These are phyloP conservation scores for Fusarium metavorans DNA, from an alignment of 2,329 filamentous ascomycete species.

Conservation along the genomic window DNA sequence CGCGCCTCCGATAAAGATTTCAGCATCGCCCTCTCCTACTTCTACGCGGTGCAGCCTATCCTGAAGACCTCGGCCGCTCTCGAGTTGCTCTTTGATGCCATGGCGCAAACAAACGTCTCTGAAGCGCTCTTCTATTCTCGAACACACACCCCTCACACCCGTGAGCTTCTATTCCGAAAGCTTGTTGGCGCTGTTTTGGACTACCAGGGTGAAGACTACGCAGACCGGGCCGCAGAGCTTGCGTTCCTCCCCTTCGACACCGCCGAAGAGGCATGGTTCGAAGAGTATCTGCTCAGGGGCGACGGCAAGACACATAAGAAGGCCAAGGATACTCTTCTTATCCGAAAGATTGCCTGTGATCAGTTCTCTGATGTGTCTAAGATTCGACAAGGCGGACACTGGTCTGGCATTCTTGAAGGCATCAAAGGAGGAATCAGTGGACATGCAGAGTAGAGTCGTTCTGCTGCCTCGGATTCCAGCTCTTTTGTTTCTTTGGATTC, in stretches of 20 bases:
- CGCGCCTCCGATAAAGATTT: conserved; percentile 70
- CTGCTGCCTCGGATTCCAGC: neutral
- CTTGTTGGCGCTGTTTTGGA: conserved; percentile 71
- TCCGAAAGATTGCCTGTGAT: conserved; percentile 78
- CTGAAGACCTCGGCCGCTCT: conserved; percentile 73
- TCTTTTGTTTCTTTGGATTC: neutral
- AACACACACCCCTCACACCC: conserved; percentile 70
- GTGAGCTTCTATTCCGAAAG: conserved; percentile 74
- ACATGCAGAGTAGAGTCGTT: conserved; percentile 43
- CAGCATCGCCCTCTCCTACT: conserved; percentile 80
- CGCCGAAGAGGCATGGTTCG: conserved; percentile 80
- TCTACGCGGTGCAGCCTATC: conserved; percentile 79
- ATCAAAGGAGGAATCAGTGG: conserved; percentile 60
- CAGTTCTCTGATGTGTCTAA: conserved; percentile 63
- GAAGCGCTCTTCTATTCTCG: conserved; percentile 82
- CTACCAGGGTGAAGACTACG: conserved; percentile 54
- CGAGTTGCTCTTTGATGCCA: conserved; percentile 75
- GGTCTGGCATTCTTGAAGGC: conserved; percentile 64
- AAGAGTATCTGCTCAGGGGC: conserved; percentile 73
- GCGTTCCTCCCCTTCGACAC: conserved; percentile 78
- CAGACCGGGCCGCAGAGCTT: conserved; percentile 74
- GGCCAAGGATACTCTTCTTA: conserved; percentile 79
- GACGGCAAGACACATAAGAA: conserved; percentile 73
- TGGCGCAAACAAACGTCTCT: conserved; percentile 74
- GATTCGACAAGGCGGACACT: conserved; percentile 58